A percentile compares a stretch with the other conserved stretches of the same genome.
Evolutionary conservation across 768 basidiomycete genomes (phyloP).

Genomic region (Leccinum arenicola): DNA sequence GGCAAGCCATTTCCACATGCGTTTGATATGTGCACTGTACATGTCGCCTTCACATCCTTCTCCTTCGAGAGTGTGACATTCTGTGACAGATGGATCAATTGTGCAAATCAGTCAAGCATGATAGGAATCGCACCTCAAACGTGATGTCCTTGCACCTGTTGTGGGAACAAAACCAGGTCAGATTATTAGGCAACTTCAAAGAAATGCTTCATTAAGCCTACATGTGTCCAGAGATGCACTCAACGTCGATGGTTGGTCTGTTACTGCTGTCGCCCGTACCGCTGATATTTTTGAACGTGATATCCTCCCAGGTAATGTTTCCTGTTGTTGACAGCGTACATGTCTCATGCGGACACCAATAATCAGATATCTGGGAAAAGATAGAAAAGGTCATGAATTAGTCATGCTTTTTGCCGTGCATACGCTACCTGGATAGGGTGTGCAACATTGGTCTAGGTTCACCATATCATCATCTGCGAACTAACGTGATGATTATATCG

Average conservation of each 20-base stretch:
- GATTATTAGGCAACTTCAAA: neutral
- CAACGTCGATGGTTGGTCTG: conserved; percentile 1
- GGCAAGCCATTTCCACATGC: conserved; percentile 3
- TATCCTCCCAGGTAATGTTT: conserved; percentile 5
- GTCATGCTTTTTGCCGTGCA: no score
- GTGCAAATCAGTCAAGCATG: neutral
- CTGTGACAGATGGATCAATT: neutral
- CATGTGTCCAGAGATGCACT: neutral
- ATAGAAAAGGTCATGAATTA: neutral
- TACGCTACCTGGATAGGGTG: conserved; percentile 12
- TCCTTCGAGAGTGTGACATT: conserved; percentile 9
- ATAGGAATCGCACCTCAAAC: conserved; percentile 12
- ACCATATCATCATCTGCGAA: neutral
- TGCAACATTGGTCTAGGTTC: conserved; percentile 1
- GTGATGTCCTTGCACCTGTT: neutral
- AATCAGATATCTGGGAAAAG: neutral
- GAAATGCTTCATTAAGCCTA: neutral
- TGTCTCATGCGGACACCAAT: conserved; percentile 3
- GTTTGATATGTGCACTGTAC: conserved; percentile 1
- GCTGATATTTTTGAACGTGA: conserved; percentile 6
- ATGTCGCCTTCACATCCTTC: neutral
- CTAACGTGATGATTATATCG: neutral
- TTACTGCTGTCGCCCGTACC: conserved; percentile 5
- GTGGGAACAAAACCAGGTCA: neutral
- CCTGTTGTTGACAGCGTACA: neutral